phyloP scores from a whole-genome alignment of 441 rosid genomes.

The Dalechampia spathulata region DNA sequence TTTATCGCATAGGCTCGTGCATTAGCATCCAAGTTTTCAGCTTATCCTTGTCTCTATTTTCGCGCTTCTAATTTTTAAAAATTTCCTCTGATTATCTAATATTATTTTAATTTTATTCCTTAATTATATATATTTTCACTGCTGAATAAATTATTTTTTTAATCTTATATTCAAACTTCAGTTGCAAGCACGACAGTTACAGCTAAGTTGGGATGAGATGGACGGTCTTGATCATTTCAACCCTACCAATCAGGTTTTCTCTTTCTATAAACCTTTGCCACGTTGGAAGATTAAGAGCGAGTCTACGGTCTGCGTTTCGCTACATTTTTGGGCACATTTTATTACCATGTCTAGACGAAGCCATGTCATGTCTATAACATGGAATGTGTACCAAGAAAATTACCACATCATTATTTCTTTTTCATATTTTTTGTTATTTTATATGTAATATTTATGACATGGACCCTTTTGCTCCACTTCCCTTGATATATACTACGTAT shows the following conservation, averaged over 20 bases:
- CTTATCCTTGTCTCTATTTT: too few species aligned
- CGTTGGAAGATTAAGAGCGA: slow-evolving; percentile 10
- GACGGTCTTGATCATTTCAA: slow-evolving; percentile 22
- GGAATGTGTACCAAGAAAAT: too few species aligned
- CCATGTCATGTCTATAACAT: too few species aligned
- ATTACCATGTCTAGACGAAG: too few species aligned
- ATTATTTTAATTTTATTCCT: slow-evolving; percentile 1
- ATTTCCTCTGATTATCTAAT: not conserved
- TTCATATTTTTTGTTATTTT: too few species aligned
- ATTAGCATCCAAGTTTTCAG: slow-evolving; percentile 28
- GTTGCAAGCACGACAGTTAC: slow-evolving; percentile 28
- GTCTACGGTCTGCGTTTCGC: not conserved
- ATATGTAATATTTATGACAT: too few species aligned
- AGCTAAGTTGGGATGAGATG: slow-evolving; percentile 15
- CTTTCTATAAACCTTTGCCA: slow-evolving; percentile 20
- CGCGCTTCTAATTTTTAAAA: too few species aligned
- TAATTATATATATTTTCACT: not conserved
- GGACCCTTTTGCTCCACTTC: too few species aligned
- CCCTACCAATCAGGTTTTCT: slow-evolving; percentile 22
- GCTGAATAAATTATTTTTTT: slow-evolving; percentile 7
- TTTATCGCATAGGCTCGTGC: slow-evolving; percentile 35
- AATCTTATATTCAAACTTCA: slow-evolving; percentile 10
- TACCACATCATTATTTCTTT: too few species aligned
- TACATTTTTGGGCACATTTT: not conserved
- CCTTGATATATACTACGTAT: too few species aligned